Evolutionary conservation across 441 rosid genomes (phyloP).

Genomic region (Erodium moschatum): DNA sequence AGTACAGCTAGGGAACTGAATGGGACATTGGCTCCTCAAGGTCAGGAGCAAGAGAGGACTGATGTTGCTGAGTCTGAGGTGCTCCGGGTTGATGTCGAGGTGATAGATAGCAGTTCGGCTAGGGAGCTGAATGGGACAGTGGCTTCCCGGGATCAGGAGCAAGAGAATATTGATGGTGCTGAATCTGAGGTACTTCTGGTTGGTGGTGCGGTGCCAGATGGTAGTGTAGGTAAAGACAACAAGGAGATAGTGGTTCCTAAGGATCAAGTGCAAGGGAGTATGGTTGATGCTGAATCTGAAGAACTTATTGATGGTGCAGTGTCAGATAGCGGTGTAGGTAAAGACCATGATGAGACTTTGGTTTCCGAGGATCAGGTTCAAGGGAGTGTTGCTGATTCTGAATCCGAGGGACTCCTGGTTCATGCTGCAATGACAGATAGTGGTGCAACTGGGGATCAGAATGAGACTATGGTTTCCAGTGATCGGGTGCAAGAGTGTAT

Average conservation of each 20-base stretch:
- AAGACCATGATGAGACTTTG: background rate
- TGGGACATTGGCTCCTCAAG: background rate
- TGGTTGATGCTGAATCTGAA: background rate
- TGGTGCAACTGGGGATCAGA: background rate
- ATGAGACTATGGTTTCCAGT: background rate
- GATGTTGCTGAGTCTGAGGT: too few relatives aligned
- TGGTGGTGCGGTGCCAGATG: too few relatives aligned
- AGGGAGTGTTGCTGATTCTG: background rate
- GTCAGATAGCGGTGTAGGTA: background rate
- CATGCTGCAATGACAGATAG: background rate
- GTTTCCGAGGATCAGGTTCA: background rate
- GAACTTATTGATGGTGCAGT: background rate
- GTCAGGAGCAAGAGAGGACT: background rate
- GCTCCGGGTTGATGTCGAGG: too few relatives aligned
- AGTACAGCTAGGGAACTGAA: background rate
- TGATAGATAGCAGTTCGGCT: too few relatives aligned
- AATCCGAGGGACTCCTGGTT: background rate
- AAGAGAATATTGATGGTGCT: too few relatives aligned
- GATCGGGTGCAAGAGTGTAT: background rate
- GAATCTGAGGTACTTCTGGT: too few relatives aligned
- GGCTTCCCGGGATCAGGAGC: too few relatives aligned
- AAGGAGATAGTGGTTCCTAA: background rate
- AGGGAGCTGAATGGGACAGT: too few relatives aligned
- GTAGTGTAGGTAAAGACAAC: too few relatives aligned
- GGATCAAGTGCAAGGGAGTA: background rate